Evolutionary conservation across 2,329 filamentous ascomycete species (phyloP).

Genomic region (Ophiocordyceps camponoti-floridani): DNA sequence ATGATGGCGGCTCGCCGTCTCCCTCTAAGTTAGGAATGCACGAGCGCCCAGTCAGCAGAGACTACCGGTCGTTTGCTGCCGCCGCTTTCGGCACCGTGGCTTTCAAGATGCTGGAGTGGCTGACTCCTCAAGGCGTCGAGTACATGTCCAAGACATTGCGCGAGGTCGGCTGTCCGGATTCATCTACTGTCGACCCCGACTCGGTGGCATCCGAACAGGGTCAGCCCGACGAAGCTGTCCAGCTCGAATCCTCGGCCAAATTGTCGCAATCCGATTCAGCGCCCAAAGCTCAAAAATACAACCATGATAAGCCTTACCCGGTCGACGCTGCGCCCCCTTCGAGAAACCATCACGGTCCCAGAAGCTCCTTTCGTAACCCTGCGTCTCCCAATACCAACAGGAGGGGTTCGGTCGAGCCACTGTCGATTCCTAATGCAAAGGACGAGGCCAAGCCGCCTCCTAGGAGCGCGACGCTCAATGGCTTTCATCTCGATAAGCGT

Average conservation of each 20-base stretch:
- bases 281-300: not conserved
- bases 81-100: constrained; percentile 47
- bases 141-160: constrained; percentile 23
- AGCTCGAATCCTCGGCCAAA: not conserved
- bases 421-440: constrained; percentile 6
- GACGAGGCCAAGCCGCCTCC: constrained; percentile 14
- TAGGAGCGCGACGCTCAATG: constrained; percentile 12
- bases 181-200: not conserved
- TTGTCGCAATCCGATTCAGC: not conserved
- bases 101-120: constrained; percentile 54
- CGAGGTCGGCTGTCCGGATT: constrained; percentile 3
- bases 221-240: not conserved
- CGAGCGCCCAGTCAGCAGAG: constrained; percentile 30
- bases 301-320: not conserved
- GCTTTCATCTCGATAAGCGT: constrained; percentile 17
- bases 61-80: constrained; percentile 41
- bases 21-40: constrained; percentile 17
- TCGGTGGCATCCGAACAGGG: not conserved
- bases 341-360: constrained; percentile 5
- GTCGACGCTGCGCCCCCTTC: constrained; percentile 2
- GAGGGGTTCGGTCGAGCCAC: constrained; percentile 13
- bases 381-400: constrained; percentile 11
- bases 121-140: constrained; percentile 40
- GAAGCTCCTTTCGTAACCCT: constrained; percentile 6
- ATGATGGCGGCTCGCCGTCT: not conserved